phyloP scores from a whole-genome alignment of 192 early-diverging fungal genomes.

The Obelidium mucronatum region DNA sequence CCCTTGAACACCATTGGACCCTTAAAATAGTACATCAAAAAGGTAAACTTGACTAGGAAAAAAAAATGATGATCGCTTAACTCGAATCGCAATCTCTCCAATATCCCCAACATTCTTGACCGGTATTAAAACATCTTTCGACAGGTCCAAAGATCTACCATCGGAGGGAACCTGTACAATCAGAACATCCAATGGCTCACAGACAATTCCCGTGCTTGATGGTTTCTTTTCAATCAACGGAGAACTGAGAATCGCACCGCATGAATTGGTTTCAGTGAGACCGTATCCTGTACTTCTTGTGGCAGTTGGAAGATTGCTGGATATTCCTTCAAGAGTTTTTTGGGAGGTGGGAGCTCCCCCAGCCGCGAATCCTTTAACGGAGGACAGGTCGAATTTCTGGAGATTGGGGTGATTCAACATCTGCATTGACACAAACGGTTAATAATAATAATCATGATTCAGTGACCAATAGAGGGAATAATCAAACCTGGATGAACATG shows the following conservation, averaged over 20 bases:
- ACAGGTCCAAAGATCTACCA: conserved; percentile 51
- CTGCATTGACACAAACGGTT: neutral
- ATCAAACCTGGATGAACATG: conserved; percentile 31
- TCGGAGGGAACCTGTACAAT: neutral
- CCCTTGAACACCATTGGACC: conserved; percentile 78
- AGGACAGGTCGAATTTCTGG: conserved; percentile 4
- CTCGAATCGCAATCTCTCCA: conserved; percentile 85
- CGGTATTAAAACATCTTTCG: conserved; percentile 83
- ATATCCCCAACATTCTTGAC: conserved; percentile 77
- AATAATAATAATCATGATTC: neutral
- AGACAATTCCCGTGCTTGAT: conserved; percentile 22
- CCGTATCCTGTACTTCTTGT: conserved; percentile 28
- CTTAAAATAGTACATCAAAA: neutral
- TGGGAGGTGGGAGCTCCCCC: conserved; percentile 16
- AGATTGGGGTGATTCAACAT: conserved; percentile 33
- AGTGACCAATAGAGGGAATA: too few relatives aligned
- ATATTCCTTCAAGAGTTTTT: neutral
- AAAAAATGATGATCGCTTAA: neutral
- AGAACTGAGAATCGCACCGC: neutral
- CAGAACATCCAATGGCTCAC: conserved; percentile 5
- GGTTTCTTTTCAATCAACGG: conserved; percentile 22
- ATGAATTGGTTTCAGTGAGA: conserved; percentile 32
- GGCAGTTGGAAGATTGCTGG: neutral
- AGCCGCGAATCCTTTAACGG: neutral
- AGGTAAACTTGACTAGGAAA: neutral